Conservation (phyloP, 768 basidiomycete genomes). For the Lactarius trivialis region DNA sequence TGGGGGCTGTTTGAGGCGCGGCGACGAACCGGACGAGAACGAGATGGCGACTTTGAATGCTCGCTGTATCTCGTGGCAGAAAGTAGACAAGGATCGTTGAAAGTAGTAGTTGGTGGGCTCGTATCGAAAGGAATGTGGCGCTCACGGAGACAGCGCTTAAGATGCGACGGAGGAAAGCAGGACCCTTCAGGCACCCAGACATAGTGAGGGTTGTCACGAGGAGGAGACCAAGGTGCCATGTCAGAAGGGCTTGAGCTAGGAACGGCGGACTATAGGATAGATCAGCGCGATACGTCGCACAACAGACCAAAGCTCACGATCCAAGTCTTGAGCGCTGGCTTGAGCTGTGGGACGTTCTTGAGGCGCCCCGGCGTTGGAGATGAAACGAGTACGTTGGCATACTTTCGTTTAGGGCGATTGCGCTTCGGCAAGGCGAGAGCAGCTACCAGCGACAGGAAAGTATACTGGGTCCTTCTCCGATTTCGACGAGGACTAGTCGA, state of each 20-base stretch:
- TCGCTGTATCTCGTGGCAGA: neutral
- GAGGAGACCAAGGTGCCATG: slow-evolving; percentile 21
- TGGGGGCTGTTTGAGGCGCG: slow-evolving; percentile 10
- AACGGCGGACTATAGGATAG: slow-evolving; percentile 7
- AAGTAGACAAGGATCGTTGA: neutral
- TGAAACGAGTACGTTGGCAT: slow-evolving; percentile 19
- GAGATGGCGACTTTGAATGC: slow-evolving; percentile 1
- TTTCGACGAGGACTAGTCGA: neutral
- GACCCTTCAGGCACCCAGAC: slow-evolving; percentile 23
- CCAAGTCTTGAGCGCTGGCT: slow-evolving; percentile 19
- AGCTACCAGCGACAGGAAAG: slow-evolving; percentile 18
- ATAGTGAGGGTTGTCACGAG: slow-evolving; percentile 7
- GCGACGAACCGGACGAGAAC: slow-evolving; percentile 13
- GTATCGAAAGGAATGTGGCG: neutral
- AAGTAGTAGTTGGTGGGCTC: neutral
- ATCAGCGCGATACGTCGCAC: neutral
- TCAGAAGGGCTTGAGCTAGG: slow-evolving; percentile 12
- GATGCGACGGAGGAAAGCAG: slow-evolving; percentile 20
- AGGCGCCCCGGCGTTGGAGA: slow-evolving; percentile 20
- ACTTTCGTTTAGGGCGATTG: slow-evolving; percentile 7
- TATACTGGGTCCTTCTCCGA: slow-evolving; percentile 1
- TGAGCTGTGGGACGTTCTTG: slow-evolving; percentile 14
- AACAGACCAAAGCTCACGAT: slow-evolving; percentile 14
- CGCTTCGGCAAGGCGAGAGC: slow-evolving; percentile 18
- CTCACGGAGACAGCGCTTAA: slow-evolving; percentile 5